Evolutionary conservation across 139 green algal species (phyloP), one percentile per base, ranked within the genome.

Genomic region (Eudorina sp.): DNA sequence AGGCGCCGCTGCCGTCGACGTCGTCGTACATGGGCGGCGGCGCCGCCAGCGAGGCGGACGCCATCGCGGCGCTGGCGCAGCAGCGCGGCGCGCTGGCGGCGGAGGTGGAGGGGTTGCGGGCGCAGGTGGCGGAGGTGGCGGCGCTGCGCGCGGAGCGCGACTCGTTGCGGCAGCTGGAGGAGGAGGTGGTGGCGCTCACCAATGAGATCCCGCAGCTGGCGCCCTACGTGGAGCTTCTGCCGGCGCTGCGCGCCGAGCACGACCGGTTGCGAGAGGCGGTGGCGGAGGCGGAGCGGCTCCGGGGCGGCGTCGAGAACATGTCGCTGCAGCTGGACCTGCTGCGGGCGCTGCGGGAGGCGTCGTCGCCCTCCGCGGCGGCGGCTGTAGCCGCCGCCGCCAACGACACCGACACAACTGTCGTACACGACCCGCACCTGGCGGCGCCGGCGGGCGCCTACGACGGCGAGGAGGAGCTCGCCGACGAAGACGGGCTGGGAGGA

Each of bases 171-270:
- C 21, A 27, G 7, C 45, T 80, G 18, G 84, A 89, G 72, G 84
- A 36, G 38, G 84, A 89, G 84, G 72, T 81, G 34, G 21, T 89
- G 84, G 84, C 31, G 70, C 84, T 89, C 27, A 76, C 41, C 38
- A 3, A 73, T 0, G 70, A 83, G 53, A 89, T 89, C 53, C 53
- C 84, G 40, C 70, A 74, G 29, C 53, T 89, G 70, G 84, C 84
- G 38, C 84, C 84, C 40, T 89, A 83, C 66, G 84, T 66, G 53
- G 84, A 89, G 70, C 84, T 89, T 70, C 72, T 89, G 72, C 84
- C 84, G 7, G 51, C 70, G 70, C 70, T 89, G 69, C 84, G 84
- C 4, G 38, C 84, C 3, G 69, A 89, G 72, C 53, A 73, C 31
- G 70, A 53, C 38, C 69, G 70, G 29, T 70, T 89, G 38, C 19